These are phyloP conservation scores for Agarophyton chilense DNA, from an alignment of 23 red algal species.

Conservation along the genomic window DNA sequence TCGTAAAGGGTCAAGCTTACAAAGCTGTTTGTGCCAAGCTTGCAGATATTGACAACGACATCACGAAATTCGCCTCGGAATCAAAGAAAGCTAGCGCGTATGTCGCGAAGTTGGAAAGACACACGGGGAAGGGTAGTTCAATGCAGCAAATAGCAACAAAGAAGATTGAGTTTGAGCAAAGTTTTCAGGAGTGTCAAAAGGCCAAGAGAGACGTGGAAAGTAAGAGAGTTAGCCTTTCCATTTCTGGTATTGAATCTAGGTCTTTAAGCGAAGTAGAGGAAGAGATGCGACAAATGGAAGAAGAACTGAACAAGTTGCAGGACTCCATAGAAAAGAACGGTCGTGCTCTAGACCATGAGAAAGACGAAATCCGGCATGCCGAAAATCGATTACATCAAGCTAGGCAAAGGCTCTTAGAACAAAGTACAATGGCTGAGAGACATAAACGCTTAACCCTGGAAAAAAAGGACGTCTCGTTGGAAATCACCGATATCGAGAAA, in stretches of 20 bases:
- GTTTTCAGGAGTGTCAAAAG: slow-evolving; percentile 28
- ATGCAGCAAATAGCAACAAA: slow-evolving; percentile 25
- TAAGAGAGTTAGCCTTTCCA: not conserved
- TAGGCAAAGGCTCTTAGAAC: slow-evolving; percentile 22
- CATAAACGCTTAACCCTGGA: slow-evolving; percentile 44
- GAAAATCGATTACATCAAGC: slow-evolving; percentile 46
- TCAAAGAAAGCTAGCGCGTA: not conserved
- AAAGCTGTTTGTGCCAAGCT: not conserved
- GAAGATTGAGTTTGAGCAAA: slow-evolving; percentile 29
- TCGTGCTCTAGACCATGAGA: slow-evolving; percentile 34
- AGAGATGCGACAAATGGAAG: slow-evolving; percentile 30
- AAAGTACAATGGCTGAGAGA: slow-evolving; percentile 22
- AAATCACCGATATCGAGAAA: slow-evolving; percentile 6
- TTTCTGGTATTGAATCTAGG: not conserved
- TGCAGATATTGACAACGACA: not conserved
- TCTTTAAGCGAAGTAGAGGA: slow-evolving; percentile 46
- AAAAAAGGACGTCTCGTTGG: slow-evolving; percentile 9
- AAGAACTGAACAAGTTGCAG: slow-evolving; percentile 28
- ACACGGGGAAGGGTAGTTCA: slow-evolving; percentile 3
- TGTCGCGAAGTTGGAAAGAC: slow-evolving; percentile 3
- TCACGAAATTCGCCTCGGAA: not conserved
- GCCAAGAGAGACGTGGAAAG: slow-evolving; percentile 11
- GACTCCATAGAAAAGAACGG: slow-evolving; percentile 23
- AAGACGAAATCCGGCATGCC: slow-evolving; percentile 34
- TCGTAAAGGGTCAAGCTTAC: slow-evolving; percentile 10